These are phyloP conservation scores for Potentilla sterilis DNA, from an alignment of 306 rosid species.

Conservation along the genomic window DNA sequence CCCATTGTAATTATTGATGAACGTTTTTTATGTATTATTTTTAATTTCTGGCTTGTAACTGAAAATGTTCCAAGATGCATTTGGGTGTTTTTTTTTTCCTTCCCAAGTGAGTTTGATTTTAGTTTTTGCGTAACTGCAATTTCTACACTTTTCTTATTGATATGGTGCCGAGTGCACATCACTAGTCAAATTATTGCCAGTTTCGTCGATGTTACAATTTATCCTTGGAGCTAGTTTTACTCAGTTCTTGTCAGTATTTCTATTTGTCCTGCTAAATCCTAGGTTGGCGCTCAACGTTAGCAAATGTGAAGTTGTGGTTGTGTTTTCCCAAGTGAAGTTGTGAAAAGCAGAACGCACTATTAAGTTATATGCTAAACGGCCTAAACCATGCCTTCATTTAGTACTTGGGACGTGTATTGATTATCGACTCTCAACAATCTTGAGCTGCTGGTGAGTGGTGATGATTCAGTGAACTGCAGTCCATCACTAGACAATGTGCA, in stretches of 20 bases:
- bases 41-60: neutral
- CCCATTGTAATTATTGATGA: neutral
- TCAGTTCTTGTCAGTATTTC: slow-evolving; percentile 1
- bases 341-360: too few species aligned
- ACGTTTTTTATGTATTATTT: too few species aligned
- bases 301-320: neutral
- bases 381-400: neutral
- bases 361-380: too few species aligned
- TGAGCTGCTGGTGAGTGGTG: neutral
- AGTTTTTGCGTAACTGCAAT: neutral
- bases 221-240: neutral
- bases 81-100: neutral
- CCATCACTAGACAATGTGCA: neutral
- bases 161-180: neutral
- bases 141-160: neutral
- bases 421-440: neutral
- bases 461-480: too few species aligned
- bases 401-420: neutral
- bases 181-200: neutral
- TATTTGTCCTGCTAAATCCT: neutral
- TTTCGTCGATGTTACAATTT: neutral
- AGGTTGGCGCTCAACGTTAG: neutral
- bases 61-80: neutral
- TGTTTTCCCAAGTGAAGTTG: neutral
- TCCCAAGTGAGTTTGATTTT: neutral